A percentile compares a stretch with the other conserved stretches of the same genome.
These are phyloP conservation scores for Schizophyllum amplum DNA, from an alignment of 1,284 basidiomycete genomes.

Conservation along the genomic window DNA sequence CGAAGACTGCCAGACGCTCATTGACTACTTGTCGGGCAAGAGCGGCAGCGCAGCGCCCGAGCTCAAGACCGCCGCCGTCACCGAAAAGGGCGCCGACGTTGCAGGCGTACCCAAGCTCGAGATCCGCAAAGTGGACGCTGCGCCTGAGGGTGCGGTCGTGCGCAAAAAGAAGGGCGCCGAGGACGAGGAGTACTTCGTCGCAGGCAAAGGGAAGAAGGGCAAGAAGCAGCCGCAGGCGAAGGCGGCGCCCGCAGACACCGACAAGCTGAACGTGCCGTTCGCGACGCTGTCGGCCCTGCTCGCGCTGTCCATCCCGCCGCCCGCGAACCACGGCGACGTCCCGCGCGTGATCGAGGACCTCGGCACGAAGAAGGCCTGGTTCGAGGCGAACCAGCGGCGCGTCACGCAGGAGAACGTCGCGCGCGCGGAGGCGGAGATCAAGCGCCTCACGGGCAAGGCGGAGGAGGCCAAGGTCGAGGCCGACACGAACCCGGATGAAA, in stretches of 20 bases:
- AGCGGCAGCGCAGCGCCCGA: conserved; percentile 43
- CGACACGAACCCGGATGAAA: conserved; percentile 29
- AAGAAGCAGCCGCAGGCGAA: conserved; percentile 46
- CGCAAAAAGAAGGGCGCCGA: conserved; percentile 91
- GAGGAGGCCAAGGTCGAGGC: conserved; percentile 35
- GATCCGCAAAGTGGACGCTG: conserved; percentile 74
- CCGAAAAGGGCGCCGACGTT: conserved; percentile 35
- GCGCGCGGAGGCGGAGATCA: conserved; percentile 76
- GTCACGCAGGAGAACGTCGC: conserved; percentile 67
- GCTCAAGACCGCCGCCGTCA: conserved; percentile 33
- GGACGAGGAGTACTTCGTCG: conserved; percentile 80
- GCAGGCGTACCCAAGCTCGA: conserved; percentile 79
- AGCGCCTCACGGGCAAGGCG: conserved; percentile 38
- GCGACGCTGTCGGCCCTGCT: conserved; percentile 84
- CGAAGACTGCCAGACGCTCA: conserved; percentile 93
- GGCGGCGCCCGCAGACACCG: conserved; percentile 30
- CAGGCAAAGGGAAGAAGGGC: conserved; percentile 61
- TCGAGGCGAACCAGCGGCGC: conserved; percentile 67
- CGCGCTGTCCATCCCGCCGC: conserved; percentile 86
- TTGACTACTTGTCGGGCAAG: conserved; percentile 85
- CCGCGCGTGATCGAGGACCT: conserved; percentile 84
- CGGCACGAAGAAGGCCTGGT: conserved; percentile 94
- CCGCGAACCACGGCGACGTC: conserved; percentile 71
- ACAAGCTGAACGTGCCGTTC: conserved; percentile 75
- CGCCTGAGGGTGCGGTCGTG: conserved; percentile 63